Evolutionary conservation across 768 basidiomycete species (phyloP), one percentile per base, ranked within the genome.

Genomic region (Porphyrellus cyaneotinctus): DNA sequence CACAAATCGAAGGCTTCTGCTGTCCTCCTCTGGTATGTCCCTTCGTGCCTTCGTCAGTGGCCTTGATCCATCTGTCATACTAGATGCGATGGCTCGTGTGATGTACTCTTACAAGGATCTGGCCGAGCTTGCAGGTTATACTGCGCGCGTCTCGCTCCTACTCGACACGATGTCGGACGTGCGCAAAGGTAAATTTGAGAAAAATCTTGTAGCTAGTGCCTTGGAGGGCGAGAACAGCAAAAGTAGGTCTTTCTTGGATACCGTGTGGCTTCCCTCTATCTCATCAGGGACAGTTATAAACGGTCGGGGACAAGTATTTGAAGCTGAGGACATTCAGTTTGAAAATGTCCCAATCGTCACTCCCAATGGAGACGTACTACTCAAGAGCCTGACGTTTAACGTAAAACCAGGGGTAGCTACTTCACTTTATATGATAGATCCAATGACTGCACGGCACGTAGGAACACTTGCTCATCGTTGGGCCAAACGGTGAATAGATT

Each of bases 91-190:
- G 60, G 94, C 94, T 30, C 82, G 95, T 18, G 84, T 97, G 26
- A 93, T 98, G 91, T 95, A 95, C 68, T 93, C 91, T 4, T 97
- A 97, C 75, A 97, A 97, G 70, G 95, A 98, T 66, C 76, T 99
- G 5, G 84, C 92, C 6, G 95, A 99, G 66, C 81, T 99, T 31
- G 93, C 95, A 4, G 95, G 95, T 12, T 97, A 97, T 67, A 97
- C 95, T 3, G 82, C 91, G 1, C 84, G 95, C 14, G 95, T 99
- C 1, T 85, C 88, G 30, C 81, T 85, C 39, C 78, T 97, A 1
- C 78, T 99, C 10, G 90, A 95, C 49, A 92, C 93, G 1, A 95
- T 98, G 83, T 77, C 83, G 20, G 93, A 95, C 52, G 83, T 95
- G 22, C 82, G 83, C 53, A 72, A 79, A 45, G 92, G 93, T 26